Evolutionary conservation across 805 yeast species (phyloP), one percentile per base, ranked within the genome.

Genomic region (Dipodascopsis tothii): DNA sequence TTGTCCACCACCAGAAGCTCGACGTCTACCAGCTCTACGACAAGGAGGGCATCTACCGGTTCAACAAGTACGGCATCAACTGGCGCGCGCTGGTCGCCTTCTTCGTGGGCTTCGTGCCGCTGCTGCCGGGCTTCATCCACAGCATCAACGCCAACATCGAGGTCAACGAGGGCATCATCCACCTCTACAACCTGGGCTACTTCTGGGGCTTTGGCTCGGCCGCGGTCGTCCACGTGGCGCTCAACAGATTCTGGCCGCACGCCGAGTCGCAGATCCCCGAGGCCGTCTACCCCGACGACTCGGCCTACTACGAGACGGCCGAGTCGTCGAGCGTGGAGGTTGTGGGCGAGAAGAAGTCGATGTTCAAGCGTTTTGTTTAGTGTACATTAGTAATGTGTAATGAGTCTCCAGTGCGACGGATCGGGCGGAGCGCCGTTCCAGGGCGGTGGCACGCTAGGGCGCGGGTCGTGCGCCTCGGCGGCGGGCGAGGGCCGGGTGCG

Each of bases 91-190:
- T 68, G 6, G 39, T 60, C 6, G 63, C 69, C 7, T 70, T 64
- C 35, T 14, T 41, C 18, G 39, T 45, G 16, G 61, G 60, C 36
- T 39, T 57, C 35, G 47, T 48, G 19, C 49, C 50, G 16, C 23
- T 38, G 21, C 25, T 54, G 2, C 54, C 56, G 3, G 56, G 56
- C 3, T 36, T 40, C 23, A 46, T 48, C 21, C 35, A 45, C 39
- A 17, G 39, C 30, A 41, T 47, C 20, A 44, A 43, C 5, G 43
- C 51, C 18, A 30, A 27, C 17, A 47, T 44, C 18, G 2, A 18
- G 48, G 87, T 83, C 17, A 87, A 88, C 28, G 66, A 66, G 41
- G 90, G 86, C 33, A 87, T 87, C 16, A 73, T 75, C 47, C 69
- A 73, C 42, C 75, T 83, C 27, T 84, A 47, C 22, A 11, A 35